Evolutionary conservation across 2,329 filamentous ascomycete genomes (phyloP).

Genomic region (Cladosporium velox): DNA sequence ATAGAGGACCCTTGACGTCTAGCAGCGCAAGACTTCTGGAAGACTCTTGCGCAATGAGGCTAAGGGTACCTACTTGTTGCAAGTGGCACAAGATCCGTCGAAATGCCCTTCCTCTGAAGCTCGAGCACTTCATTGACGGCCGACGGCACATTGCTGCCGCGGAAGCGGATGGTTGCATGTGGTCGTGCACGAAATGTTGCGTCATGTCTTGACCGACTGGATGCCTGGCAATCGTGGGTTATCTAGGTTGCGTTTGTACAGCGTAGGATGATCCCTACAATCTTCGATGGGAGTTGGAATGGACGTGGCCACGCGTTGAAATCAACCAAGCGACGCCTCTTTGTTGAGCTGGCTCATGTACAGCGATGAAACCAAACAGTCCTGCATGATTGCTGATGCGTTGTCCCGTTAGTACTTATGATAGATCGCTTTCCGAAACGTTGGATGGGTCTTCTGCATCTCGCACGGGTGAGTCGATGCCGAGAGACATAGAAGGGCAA

Average conservation of each 20-base stretch:
- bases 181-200: conserved; percentile 1
- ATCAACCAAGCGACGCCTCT: background rate
- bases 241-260: conserved; percentile 1
- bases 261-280: background rate
- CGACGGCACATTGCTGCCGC: background rate
- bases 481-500: background rate
- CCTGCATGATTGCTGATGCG: conserved; percentile 5
- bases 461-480: background rate
- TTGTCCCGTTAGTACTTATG: background rate
- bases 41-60: conserved; percentile 5
- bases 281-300: background rate
- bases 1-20: background rate
- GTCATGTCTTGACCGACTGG: background rate
- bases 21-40: conserved; percentile 2
- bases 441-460: background rate
- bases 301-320: background rate
- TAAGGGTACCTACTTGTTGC: conserved; percentile 12
- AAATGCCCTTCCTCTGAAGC: background rate
- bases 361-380: background rate
- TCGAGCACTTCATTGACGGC: background rate
- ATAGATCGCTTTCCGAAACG: background rate
- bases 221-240: background rate
- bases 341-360: background rate
- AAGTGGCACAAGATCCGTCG: background rate
- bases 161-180: background rate